Conservation (phyloP, 768 basidiomycete genomes). For the Lactifluus echinatus region DNA sequence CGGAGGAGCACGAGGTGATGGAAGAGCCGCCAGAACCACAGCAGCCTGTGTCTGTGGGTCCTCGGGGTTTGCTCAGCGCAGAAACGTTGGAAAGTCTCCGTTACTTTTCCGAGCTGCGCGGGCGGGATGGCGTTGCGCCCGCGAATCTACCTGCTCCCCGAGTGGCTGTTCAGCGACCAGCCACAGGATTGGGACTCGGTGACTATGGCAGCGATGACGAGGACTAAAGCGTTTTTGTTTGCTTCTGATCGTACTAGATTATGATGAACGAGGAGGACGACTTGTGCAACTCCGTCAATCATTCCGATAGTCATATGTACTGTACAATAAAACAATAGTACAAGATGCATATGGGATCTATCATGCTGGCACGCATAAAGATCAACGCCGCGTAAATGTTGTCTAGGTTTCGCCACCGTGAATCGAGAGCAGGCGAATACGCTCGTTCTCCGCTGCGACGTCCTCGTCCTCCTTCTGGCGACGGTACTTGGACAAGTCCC, state of each 20-base stretch:
- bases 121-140: conserved; percentile 42
- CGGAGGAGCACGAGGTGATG: neutral
- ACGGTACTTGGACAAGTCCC: conserved; percentile 49
- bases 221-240: conserved; percentile 23
- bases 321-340: neutral
- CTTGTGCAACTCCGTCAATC: neutral
- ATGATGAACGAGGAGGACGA: neutral
- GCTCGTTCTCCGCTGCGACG: conserved; percentile 40
- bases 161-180: conserved; percentile 28
- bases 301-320: neutral
- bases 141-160: conserved; percentile 22
- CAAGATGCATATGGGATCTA: neutral
- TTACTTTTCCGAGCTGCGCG: conserved; percentile 83
- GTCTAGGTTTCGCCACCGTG: conserved; percentile 29
- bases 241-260: neutral
- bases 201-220: conserved; percentile 75
- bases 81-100: conserved; percentile 87
- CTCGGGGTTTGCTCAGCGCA: conserved; percentile 59
- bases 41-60: conserved; percentile 20
- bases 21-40: conserved; percentile 1
- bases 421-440: conserved; percentile 39
- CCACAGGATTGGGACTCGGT: conserved; percentile 50
- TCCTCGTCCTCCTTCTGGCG: conserved; percentile 55
- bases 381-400: conserved; percentile 27
- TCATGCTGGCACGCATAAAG: conserved; percentile 17